These are phyloP conservation scores for Echeveria elegans DNA, from an alignment of 164 flowering plant genomes.

Conservation along the genomic window DNA sequence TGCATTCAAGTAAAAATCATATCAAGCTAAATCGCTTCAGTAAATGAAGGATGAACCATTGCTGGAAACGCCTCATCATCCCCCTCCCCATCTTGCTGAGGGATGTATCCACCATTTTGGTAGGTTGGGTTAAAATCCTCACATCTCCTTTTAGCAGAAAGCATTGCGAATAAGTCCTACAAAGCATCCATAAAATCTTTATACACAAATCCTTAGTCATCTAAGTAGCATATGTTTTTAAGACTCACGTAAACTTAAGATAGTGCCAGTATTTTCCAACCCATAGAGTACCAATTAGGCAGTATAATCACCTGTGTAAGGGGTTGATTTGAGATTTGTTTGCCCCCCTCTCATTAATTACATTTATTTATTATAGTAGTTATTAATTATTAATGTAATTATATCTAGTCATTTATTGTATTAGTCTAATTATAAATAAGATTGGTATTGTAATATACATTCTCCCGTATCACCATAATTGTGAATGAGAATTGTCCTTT, in stretches of 20 bases:
- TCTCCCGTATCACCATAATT: no score
- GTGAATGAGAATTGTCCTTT: no score
- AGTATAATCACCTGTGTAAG: constrained; percentile 50
- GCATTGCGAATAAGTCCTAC: constrained; percentile 64
- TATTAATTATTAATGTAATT: no score
- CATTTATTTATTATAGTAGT: no score
- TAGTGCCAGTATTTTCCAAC: not conserved
- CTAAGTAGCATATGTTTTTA: not conserved
- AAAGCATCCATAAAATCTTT: not conserved
- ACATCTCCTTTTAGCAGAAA: constrained; percentile 78
- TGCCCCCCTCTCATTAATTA: no score
- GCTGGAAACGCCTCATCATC: constrained; percentile 40
- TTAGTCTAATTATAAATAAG: no score
- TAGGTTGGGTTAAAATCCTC: constrained; percentile 45
- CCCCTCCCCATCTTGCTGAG: constrained; percentile 95
- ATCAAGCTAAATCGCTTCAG: not conserved
- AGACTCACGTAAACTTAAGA: not conserved
- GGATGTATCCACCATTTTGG: constrained; percentile 69
- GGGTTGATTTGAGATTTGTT: constrained; percentile 44
- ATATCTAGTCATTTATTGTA: no score
- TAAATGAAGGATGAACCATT: constrained; percentile 22
- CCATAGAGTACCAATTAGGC: not conserved
- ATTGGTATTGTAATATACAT: no score
- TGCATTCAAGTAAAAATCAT: not conserved
- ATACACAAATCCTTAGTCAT: not conserved